A percentile compares a stretch with the other conserved stretches of the same genome.
Conservation (phyloP, 1,139 yeast species). For the Keqinozyma sinolaborantium region DNA sequence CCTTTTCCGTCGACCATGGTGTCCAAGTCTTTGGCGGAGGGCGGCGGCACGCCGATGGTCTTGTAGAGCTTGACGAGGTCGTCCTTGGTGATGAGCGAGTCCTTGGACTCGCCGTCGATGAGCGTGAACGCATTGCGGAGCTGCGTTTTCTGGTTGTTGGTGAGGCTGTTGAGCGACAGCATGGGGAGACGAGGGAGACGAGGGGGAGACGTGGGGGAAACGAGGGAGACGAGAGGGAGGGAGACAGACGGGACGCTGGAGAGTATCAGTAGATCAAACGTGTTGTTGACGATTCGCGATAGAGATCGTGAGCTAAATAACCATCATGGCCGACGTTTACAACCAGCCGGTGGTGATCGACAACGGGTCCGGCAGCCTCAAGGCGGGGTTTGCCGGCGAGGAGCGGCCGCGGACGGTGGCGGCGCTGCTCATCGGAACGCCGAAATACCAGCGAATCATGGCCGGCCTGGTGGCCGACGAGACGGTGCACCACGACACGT, state of each 20-base stretch:
- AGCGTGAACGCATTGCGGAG: conserved; percentile 50
- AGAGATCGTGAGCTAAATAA: too few species aligned
- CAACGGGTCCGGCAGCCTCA: conserved; percentile 86
- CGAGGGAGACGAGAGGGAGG: too few species aligned
- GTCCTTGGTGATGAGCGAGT: conserved; percentile 56
- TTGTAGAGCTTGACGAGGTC: conserved; percentile 61
- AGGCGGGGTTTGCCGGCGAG: conserved; percentile 94
- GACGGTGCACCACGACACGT: conserved; percentile 22
- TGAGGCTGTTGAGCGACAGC: conserved; percentile 36
- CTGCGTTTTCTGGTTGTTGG: conserved; percentile 40
- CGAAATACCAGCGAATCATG: conserved; percentile 83
- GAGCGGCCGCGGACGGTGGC: conserved; percentile 65
- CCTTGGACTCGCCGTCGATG: conserved; percentile 79
- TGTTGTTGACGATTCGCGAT: background rate
- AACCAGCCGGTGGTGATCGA: conserved; percentile 93
- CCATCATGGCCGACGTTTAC: conserved; percentile 20
- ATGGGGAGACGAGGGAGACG: too few species aligned
- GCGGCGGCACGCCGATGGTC: conserved; percentile 42
- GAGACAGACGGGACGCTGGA: too few species aligned
- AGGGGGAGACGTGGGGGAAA: too few species aligned
- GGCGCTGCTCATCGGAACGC: conserved; percentile 65
- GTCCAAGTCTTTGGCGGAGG: conserved; percentile 40
- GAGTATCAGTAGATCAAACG: too few species aligned
- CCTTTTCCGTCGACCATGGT: conserved; percentile 46
- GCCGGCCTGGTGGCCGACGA: conserved; percentile 56